A percentile compares a stretch with the other conserved stretches of the same genome.
phyloP scores from a whole-genome alignment of 345 rosid genomes.

The Adansonia digitata region DNA sequence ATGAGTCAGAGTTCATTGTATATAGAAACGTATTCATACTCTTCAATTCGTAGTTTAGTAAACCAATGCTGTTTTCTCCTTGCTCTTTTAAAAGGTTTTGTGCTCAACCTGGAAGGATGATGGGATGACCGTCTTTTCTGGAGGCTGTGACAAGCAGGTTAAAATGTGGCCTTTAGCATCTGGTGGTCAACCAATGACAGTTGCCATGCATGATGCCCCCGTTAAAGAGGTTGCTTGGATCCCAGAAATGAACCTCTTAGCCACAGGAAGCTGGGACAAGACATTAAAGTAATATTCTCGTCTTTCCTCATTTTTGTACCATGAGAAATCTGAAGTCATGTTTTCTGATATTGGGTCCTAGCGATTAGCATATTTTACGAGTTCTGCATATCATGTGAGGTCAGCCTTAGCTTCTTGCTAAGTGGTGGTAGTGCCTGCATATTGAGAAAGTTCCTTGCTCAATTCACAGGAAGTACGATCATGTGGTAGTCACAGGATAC shows the following conservation, averaged over 20 bases:
- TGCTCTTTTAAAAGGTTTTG: conserved; percentile 36
- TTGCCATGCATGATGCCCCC: conserved; percentile 94
- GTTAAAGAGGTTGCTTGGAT: conserved; percentile 84
- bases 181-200: conserved; percentile 82
- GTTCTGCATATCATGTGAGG: background rate
- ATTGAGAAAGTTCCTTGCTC: background rate
- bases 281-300: conserved; percentile 56
- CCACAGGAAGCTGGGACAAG: conserved; percentile 93
- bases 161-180: conserved; percentile 95
- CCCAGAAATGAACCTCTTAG: conserved; percentile 84
- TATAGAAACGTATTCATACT: background rate
- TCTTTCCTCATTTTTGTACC: background rate
- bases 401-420: background rate
- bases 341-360: background rate
- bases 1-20: conserved; percentile 9
- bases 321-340: background rate
- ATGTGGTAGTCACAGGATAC: background rate
- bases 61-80: background rate
- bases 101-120: conserved; percentile 99
- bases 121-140: conserved; percentile 88
- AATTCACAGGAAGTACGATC: background rate
- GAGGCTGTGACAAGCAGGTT: conserved; percentile 97
- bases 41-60: background rate
- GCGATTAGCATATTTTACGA: background rate
- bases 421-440: background rate